Evolutionary conservation across 352 stramenopile genomes (phyloP), one percentile per base, ranked within the genome.

Genomic region (Phytophthora kernoviae): DNA sequence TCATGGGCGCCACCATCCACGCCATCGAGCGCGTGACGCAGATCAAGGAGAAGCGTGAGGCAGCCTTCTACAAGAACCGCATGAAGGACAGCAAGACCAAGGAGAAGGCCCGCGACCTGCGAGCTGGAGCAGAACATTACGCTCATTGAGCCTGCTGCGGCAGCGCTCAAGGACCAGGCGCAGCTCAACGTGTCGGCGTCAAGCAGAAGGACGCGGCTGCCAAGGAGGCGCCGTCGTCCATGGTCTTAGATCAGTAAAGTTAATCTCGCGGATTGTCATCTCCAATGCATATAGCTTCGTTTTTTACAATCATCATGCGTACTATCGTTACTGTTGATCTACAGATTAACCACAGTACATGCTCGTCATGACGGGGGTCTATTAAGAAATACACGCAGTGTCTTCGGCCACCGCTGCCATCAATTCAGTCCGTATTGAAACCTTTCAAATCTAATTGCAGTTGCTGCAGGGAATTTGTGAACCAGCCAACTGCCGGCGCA

Each of bases 1-100:
- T 99, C 20, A 99, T 99, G 93, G 94, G 93, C 53, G 97, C 98
- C 66, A 99, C 98, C 32, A 94, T 99, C 41, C 84, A 98, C 75
- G 97, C 97, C 44, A 99, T 99, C 78, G 94, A 99, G 75, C 90
- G 96, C 48, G 96, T 99, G 51, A 81, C 97, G 58, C 85, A 98
- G 69, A 99, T 99, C 75, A 97, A 99, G 86, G 86, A 97, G 67
- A 93, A 96, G 62, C 80, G 98, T 61, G 97, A 99, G 84, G 79
- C 91, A 55, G 84, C 90, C 39, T 99, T 99, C 91, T 98, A 98
- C 88, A 96, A 98, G 65, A 98, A 98, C 77, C 92, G 94, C 70
- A 99, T 99, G 94, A 95, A 96, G 78, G 67, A 79, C 54, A 88
- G 68, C 74, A 93, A 90, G 76, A 69, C 67, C 59, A 79, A 88